Base-by-base conservation (phyloP, 345 rosid genomes). In the Eucalyptus curtisii region DNA sequence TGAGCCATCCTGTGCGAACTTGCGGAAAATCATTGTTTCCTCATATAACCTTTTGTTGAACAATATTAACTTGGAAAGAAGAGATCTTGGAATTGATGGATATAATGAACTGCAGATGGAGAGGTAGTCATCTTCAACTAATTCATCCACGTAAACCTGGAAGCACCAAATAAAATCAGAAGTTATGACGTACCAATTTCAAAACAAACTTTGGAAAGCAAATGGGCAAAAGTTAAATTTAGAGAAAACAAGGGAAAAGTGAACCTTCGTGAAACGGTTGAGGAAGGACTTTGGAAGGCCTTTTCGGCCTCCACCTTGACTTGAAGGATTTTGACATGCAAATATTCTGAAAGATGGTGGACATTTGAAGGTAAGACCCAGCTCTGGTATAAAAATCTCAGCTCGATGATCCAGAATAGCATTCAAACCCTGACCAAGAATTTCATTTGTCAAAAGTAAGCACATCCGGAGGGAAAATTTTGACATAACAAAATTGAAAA, bases 261-360 rank as follows among this genome's bases (percentile, higher is more conserved):
- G 40, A 92, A 97, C 99, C 96, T 97, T 97, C 19, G 95, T 95
- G 91, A 96, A 97, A 91, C 99, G 98, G 89, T 97, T 96, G 79
- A 97, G 94, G 90, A 97, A 97, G 84, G 99, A 97, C 92, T 93
- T 96, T 30, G 99, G 99, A 88, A 97, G 98, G 90, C 98, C 98
- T 93, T 97, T 97, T 92, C 99, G 92, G 79, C 99, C 99, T 91
- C 99, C 99, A 87, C 99, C 99, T 92, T 97, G 99, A 90, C 94
- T 93, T 80, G 98, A 93, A 91, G 99, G 99, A 92, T 97, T 97
- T 93, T 97, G 99, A 91, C 99, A 97, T 55, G 99, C 98, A 92
- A 97, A 97, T 90, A 97, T 93, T 91, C 97, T 95, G 89, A 97
- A 97, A 87, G 98, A 92, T 61, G 95, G 89, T 30, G 97, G 98